Conservation (phyloP, 2,329 filamentous ascomycete genomes). For the Ophiocordyceps camponoti-floridani region DNA sequence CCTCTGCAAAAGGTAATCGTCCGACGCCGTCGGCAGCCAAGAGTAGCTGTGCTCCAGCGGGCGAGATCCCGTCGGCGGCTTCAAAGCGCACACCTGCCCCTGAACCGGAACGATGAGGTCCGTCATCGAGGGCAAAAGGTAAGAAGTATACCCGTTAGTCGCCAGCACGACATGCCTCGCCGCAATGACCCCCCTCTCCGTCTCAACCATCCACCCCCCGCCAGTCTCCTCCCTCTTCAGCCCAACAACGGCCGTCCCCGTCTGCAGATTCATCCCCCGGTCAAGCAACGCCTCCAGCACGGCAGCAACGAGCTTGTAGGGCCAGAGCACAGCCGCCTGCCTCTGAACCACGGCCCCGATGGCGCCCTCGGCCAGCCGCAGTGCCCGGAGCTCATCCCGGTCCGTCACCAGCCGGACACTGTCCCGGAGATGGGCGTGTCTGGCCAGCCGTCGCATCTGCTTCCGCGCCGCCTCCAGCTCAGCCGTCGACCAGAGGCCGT, state of each 20-base stretch:
- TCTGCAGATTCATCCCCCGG: conserved; percentile 51
- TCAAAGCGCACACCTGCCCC: conserved; percentile 52
- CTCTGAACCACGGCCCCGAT: conserved; percentile 46
- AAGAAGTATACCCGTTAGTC: conserved; percentile 71
- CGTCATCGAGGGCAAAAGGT: conserved; percentile 49
- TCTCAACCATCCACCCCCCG: conserved; percentile 42
- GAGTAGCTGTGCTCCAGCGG: conserved; percentile 41
- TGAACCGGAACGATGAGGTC: conserved; percentile 61
- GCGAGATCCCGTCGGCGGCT: conserved; percentile 27
- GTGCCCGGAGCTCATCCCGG: conserved; percentile 22
- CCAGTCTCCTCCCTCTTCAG: conserved; percentile 22
- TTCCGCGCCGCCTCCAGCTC: conserved; percentile 32
- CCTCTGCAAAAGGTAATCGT: conserved; percentile 59
- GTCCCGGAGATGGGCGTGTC: conserved; percentile 38
- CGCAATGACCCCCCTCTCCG: conserved; percentile 46
- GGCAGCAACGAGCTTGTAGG: conserved; percentile 67
- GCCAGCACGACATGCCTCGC: conserved; percentile 53
- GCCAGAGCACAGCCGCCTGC: conserved; percentile 55
- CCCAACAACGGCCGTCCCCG: conserved; percentile 44
- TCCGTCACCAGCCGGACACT: conserved; percentile 20
- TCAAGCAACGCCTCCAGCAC: conserved; percentile 42
- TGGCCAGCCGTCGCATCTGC: conserved; percentile 30
- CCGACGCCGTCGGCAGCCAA: conserved; percentile 36
- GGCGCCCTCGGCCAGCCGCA: conserved; percentile 34
- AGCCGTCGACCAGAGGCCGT: conserved; percentile 39